Conservation (phyloP, 2,329 filamentous ascomycete genomes). For the Cladosporium sp. region DNA sequence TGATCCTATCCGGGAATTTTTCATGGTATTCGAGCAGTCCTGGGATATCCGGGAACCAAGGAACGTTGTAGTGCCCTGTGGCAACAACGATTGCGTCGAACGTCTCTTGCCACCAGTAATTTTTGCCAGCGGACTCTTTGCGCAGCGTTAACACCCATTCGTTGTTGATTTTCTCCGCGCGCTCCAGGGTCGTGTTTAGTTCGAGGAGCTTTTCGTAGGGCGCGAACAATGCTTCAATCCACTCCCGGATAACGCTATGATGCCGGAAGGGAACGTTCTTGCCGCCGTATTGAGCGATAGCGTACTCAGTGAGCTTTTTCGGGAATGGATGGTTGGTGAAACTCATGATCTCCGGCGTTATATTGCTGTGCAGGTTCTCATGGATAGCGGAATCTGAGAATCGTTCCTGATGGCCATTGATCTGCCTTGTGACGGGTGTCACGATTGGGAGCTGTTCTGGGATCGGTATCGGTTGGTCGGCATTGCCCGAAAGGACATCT, state of each 20-base stretch:
- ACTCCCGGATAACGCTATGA: neutral
- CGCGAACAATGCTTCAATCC: neutral
- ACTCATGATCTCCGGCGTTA: neutral
- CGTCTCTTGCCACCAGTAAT: slow-evolving; percentile 3
- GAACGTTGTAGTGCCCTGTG: neutral
- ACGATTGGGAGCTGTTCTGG: neutral
- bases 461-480: neutral
- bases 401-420: neutral
- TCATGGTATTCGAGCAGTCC: neutral
- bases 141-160: neutral
- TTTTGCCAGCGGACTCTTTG: neutral
- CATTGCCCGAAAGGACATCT: neutral
- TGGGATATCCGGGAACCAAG: neutral
- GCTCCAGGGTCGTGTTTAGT: neutral
- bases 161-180: neutral
- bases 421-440: neutral
- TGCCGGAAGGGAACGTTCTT: neutral
- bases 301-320: neutral
- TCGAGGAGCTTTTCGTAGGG: neutral
- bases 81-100: neutral
- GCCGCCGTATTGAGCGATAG: neutral
- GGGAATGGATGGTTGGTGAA: neutral
- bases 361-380: neutral
- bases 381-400: neutral
- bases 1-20: neutral